Evolutionary conservation across 805 yeast genomes (phyloP).

Genomic region (Saccharomycopsis guyanensis): DNA sequence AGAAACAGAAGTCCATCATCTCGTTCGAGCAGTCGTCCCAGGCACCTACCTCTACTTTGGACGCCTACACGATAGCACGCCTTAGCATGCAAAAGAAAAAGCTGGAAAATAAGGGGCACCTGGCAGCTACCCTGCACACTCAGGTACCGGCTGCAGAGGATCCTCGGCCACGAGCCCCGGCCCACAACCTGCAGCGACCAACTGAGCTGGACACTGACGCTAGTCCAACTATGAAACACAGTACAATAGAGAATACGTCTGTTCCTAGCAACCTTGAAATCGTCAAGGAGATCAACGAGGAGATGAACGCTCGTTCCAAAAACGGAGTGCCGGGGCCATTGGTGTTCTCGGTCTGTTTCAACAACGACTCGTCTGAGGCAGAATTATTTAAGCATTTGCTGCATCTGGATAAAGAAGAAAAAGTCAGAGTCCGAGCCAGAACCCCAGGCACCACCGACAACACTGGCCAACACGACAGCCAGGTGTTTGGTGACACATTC

Average conservation of each 20-base stretch:
- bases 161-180: background rate
- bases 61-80: background rate
- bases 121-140: background rate
- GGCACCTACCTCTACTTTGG: background rate
- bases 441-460: background rate
- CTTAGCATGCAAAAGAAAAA: background rate
- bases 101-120: background rate
- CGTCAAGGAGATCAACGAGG: background rate
- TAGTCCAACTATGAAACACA: background rate
- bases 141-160: background rate
- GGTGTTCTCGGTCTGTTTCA: conserved; percentile 2
- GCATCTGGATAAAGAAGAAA: background rate
- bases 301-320: background rate
- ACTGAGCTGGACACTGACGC: background rate
- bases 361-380: background rate
- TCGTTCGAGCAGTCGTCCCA: background rate
- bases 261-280: background rate
- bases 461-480: too few species aligned
- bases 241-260: background rate
- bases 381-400: background rate
- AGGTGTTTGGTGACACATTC: too few species aligned
- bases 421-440: background rate
- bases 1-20: background rate
- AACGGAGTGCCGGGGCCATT: conserved; percentile 2
- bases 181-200: background rate